Conservation (phyloP, 2,329 filamentous ascomycete genomes). For the Trichoderma hamatum region DNA sequence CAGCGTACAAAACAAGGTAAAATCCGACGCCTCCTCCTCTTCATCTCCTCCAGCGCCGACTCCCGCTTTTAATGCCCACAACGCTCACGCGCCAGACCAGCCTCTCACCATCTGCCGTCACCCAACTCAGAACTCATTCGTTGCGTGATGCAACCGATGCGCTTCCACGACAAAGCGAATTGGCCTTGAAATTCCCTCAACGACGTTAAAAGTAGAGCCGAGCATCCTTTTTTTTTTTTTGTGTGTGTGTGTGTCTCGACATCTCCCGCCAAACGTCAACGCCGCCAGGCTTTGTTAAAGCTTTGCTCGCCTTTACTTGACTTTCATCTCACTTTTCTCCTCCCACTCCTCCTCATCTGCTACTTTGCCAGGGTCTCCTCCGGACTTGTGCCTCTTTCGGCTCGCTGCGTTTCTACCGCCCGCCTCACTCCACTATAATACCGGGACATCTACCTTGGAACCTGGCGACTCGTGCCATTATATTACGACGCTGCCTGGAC, state of each 20-base stretch:
- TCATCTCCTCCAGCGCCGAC: neutral
- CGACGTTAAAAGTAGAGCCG: neutral
- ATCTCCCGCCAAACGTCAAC: neutral
- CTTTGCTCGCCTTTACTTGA: neutral
- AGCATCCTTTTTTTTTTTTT: too few relatives aligned
- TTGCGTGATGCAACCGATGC: slow-evolving; percentile 23
- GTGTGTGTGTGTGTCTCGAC: neutral
- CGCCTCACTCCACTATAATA: slow-evolving; percentile 19
- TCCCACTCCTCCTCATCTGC: neutral
- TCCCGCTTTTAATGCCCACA: slow-evolving; percentile 6
- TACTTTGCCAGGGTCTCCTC: slow-evolving; percentile 10
- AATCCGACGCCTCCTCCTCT: neutral
- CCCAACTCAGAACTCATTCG: slow-evolving; percentile 4
- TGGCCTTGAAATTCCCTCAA: neutral
- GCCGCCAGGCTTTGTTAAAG: neutral
- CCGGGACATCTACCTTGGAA: slow-evolving; percentile 15
- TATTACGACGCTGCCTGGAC: slow-evolving; percentile 12
- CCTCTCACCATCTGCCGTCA: slow-evolving; percentile 10
- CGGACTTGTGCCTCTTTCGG: slow-evolving; percentile 6
- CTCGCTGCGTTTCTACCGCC: neutral
- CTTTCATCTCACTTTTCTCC: neutral
- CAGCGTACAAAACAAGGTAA: neutral
- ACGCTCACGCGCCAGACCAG: slow-evolving; percentile 13
- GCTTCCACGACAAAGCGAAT: neutral
- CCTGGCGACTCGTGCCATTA: slow-evolving; percentile 24